Percentiles rank a stretch among this genome's conserved stretches.
Evolutionary conservation across 805 yeast genomes (phyloP).

Genomic region (Kodamaea neixiangensis): DNA sequence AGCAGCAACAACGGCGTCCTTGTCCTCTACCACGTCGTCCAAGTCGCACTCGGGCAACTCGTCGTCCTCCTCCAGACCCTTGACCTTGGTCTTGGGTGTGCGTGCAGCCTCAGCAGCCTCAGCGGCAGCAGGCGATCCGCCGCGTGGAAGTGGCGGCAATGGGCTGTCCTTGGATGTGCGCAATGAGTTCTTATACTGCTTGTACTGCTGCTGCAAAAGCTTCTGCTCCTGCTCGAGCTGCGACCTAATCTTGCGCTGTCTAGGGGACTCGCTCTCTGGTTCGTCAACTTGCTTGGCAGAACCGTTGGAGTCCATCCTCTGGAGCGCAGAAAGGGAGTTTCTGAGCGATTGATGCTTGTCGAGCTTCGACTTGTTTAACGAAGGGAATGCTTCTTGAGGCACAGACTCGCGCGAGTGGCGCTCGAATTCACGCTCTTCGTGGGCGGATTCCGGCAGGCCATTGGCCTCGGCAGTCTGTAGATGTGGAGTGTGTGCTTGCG

Average conservation of each 20-base stretch:
- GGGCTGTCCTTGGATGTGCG: slow-evolving; percentile 7
- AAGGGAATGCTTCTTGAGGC: slow-evolving; percentile 7
- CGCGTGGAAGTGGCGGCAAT: slow-evolving; percentile 6
- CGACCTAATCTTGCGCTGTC: background rate
- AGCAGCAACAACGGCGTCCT: background rate
- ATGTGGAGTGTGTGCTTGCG: background rate
- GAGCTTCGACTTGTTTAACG: background rate
- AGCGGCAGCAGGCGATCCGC: background rate
- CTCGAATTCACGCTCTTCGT: background rate
- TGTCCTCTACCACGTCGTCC: slow-evolving; percentile 9
- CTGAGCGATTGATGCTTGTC: slow-evolving; percentile 5
- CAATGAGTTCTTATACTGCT: slow-evolving; percentile 6
- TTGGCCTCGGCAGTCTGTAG: too few relatives aligned
- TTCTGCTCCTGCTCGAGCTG: slow-evolving; percentile 8
- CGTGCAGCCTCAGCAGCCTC: background rate
- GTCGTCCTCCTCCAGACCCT: slow-evolving; percentile 11
- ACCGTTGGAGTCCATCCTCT: slow-evolving; percentile 1
- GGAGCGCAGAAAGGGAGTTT: slow-evolving; percentile 1
- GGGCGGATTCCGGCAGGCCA: background rate
- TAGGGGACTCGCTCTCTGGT: background rate
- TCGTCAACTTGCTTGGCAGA: slow-evolving; percentile 3
- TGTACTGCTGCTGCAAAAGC: slow-evolving; percentile 8
- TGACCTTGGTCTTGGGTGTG: background rate
- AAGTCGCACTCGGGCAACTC: slow-evolving; percentile 14
- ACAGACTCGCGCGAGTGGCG: background rate